Conservation (phyloP, 305 asterid species). For the Salvia sclarea region DNA sequence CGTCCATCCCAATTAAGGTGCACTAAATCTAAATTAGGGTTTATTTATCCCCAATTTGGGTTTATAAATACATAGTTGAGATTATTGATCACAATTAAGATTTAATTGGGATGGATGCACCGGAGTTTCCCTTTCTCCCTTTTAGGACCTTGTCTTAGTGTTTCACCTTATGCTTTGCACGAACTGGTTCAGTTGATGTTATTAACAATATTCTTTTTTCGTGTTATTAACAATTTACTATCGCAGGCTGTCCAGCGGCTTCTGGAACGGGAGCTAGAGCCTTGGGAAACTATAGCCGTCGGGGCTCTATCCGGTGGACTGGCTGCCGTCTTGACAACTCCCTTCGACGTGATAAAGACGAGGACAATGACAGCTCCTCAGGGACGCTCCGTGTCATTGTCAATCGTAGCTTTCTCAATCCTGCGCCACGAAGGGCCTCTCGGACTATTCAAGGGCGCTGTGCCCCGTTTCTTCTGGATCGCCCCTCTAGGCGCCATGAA, state of each 20-base stretch:
- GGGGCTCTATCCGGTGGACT: conserved; percentile 95
- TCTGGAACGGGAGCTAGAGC: conserved; percentile 77
- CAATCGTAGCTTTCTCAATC: conserved; percentile 68
- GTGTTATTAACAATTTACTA: neutral
- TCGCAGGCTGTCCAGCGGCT: conserved; percentile 66
- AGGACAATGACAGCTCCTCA: conserved; percentile 87
- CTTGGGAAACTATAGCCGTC: conserved; percentile 89
- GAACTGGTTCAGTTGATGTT: neutral
- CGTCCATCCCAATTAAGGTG: too few species aligned
- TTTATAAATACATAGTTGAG: too few species aligned
- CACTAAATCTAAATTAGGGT: too few species aligned
- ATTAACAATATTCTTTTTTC: neutral
- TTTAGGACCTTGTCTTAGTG: neutral
- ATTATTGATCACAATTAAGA: too few species aligned
- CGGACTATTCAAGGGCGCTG: conserved; percentile 89
- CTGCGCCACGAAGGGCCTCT: conserved; percentile 81
- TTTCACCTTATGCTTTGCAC: neutral
- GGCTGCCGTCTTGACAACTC: conserved; percentile 85
- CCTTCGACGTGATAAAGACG: conserved; percentile 93
- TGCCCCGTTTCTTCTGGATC: conserved; percentile 96
- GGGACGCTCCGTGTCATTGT: conserved; percentile 59
- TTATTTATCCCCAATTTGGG: too few species aligned
- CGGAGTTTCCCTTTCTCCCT: too few species aligned
- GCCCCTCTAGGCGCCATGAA: conserved; percentile 98
- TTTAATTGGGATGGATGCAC: too few species aligned